Conservation (phyloP, 208 protist genomes). For the Trypanosoma avium region DNA sequence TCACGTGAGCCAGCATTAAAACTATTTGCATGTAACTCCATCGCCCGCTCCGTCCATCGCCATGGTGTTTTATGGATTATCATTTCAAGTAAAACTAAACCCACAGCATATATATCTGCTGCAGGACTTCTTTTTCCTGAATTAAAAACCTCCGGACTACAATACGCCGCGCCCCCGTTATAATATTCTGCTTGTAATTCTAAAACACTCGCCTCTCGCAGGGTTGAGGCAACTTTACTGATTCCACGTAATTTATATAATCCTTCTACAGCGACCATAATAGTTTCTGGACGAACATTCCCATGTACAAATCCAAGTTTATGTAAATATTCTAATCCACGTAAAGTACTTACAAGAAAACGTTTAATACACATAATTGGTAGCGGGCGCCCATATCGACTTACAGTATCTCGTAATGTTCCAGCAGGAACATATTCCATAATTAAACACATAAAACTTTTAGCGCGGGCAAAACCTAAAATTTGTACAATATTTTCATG, state of each 20-base stretch:
- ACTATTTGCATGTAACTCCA: not conserved
- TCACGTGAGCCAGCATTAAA: not conserved
- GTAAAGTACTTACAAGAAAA: conserved; percentile 40
- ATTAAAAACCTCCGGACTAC: conserved; percentile 39
- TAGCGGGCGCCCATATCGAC: conserved; percentile 36
- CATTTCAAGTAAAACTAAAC: conserved; percentile 46
- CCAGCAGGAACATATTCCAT: conserved; percentile 42
- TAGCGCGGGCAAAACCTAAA: conserved; percentile 16
- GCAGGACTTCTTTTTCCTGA: conserved; percentile 26
- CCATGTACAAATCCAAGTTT: conserved; percentile 39
- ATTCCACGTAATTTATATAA: conserved; percentile 45
- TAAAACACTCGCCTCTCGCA: not conserved
- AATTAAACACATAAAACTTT: conserved; percentile 34
- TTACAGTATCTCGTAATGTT: conserved; percentile 30
- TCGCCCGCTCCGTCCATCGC: conserved; percentile 25
- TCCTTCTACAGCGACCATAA: conserved; percentile 44
- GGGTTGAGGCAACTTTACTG: conserved; percentile 12
- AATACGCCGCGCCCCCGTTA: conserved; percentile 19
- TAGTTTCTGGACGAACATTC: conserved; percentile 31
- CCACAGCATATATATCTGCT: conserved; percentile 49
- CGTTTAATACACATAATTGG: conserved; percentile 26
- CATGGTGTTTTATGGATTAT: conserved; percentile 37
- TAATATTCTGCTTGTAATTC: conserved; percentile 5
- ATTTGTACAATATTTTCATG: conserved; percentile 52
- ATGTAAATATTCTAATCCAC: conserved; percentile 53